phyloP scores from a whole-genome alignment of 257 asterid species.

The Scutellaria barbata region DNA sequence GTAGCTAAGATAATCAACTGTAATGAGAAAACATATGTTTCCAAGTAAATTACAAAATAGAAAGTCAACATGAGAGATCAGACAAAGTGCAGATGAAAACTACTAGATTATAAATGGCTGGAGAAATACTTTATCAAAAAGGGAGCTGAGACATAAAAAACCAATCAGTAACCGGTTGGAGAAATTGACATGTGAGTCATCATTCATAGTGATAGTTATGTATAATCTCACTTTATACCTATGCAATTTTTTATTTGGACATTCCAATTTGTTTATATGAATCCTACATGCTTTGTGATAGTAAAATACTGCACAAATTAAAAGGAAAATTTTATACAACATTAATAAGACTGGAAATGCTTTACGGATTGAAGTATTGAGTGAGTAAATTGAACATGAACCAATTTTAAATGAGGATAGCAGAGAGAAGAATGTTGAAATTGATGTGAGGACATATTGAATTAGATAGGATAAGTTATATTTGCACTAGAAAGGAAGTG shows the following conservation, averaged over 20 bases:
- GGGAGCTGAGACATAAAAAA: not conserved
- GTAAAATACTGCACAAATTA: too few relatives aligned
- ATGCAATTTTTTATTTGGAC: slow-evolving; percentile 15
- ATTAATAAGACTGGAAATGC: too few relatives aligned
- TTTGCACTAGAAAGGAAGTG: too few relatives aligned
- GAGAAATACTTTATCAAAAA: not conserved
- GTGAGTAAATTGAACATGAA: too few relatives aligned
- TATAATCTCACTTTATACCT: not conserved
- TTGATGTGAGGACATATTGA: too few relatives aligned
- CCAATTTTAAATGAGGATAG: too few relatives aligned
- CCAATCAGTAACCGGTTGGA: slow-evolving; percentile 5
- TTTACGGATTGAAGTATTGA: too few relatives aligned
- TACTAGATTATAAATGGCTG: slow-evolving; percentile 3
- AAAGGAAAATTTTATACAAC: too few relatives aligned
- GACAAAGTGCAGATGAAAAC: not conserved
- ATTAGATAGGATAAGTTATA: too few relatives aligned
- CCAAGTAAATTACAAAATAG: slow-evolving; percentile 8
- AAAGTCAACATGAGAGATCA: slow-evolving; percentile 13
- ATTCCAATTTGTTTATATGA: not conserved
- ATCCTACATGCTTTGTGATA: too few relatives aligned
- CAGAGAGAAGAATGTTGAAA: too few relatives aligned
- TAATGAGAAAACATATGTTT: not conserved
- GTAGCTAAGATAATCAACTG: slow-evolving; percentile 8
- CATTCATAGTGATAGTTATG: slow-evolving; percentile 1
- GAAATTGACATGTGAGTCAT: not conserved